These are phyloP conservation scores for Starmera stellimalicola DNA, from an alignment of 1,139 yeast genomes.

Conservation along the genomic window DNA sequence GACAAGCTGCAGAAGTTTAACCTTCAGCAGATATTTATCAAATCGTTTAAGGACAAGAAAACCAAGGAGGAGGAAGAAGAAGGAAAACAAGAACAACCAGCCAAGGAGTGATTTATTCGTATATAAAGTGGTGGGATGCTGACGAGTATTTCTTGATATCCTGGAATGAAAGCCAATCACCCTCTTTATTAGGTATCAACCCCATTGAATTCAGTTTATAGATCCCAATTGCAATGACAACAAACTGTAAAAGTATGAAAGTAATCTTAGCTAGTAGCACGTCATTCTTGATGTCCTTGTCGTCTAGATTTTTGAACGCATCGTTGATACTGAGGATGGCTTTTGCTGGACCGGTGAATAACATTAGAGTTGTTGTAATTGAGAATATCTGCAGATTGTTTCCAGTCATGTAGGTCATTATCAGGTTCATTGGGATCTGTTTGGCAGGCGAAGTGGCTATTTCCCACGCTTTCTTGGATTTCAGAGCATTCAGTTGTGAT, in stretches of 20 bases:
- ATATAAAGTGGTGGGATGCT: neutral
- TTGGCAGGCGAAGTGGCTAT: slow-evolving; percentile 79
- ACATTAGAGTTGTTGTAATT: slow-evolving; percentile 81
- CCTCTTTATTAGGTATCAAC: slow-evolving; percentile 70
- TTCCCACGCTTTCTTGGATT: slow-evolving; percentile 65
- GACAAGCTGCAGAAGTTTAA: slow-evolving; percentile 46
- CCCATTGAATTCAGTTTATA: slow-evolving; percentile 89
- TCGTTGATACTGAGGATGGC: slow-evolving; percentile 53
- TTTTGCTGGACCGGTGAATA: slow-evolving; percentile 68
- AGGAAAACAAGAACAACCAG: neutral
- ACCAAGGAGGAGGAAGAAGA: neutral
- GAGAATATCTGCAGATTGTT: slow-evolving; percentile 85
- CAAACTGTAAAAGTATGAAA: slow-evolving; percentile 52
- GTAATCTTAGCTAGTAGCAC: slow-evolving; percentile 38
- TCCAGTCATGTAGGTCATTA: slow-evolving; percentile 94
- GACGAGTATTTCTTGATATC: slow-evolving; percentile 6
- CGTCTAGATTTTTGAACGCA: slow-evolving; percentile 31
- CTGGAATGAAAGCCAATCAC: slow-evolving; percentile 95
- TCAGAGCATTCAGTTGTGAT: neutral
- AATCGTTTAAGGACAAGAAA: slow-evolving; percentile 21
- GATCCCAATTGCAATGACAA: slow-evolving; percentile 64
- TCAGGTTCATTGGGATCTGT: slow-evolving; percentile 74
- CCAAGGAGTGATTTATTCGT: neutral
- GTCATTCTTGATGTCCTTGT: slow-evolving; percentile 29
- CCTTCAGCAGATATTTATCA: slow-evolving; percentile 52